Conservation (phyloP, 23 red algal genomes). For the Gracilaria domingensis region DNA sequence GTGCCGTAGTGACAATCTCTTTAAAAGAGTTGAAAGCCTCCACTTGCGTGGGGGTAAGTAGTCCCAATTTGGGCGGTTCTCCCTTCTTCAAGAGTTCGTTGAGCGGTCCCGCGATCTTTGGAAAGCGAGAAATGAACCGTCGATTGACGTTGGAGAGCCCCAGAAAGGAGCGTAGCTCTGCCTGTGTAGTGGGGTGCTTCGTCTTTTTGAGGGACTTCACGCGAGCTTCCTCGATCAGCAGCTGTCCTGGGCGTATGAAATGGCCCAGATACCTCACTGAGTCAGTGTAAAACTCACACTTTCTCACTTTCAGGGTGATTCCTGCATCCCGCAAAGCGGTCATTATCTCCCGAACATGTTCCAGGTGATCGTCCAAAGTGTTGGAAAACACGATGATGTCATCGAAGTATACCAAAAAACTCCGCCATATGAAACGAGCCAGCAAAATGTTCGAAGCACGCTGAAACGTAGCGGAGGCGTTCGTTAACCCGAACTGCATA, state of each 20-base stretch:
- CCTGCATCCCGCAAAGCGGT: not conserved
- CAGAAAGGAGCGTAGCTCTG: conserved; percentile 27
- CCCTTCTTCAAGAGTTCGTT: conserved; percentile 21
- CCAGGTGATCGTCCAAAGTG: conserved; percentile 12
- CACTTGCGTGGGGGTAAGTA: not conserved
- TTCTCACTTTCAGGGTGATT: conserved; percentile 34
- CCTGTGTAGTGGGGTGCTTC: conserved; percentile 33
- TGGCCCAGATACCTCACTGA: conserved; percentile 36
- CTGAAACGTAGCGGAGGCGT: no score
- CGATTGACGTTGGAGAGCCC: conserved; percentile 43
- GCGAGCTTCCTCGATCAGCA: conserved; percentile 2
- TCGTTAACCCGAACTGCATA: not conserved
- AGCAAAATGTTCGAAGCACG: no score
- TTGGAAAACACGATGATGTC: conserved; percentile 27
- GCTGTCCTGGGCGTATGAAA: conserved; percentile 14
- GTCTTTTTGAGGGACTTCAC: not conserved
- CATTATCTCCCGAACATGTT: conserved; percentile 29
- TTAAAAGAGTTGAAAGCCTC: not conserved
- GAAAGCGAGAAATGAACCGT: conserved; percentile 21
- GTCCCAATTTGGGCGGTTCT: not conserved
- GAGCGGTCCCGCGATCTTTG: conserved; percentile 31
- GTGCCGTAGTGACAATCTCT: not conserved
- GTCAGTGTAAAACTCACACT: conserved; percentile 3
- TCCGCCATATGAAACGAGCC: conserved; percentile 20
- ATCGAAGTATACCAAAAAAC: conserved; percentile 15